Evolutionary conservation across 2,329 filamentous ascomycete genomes (phyloP).

Genomic region (Verticillium nubilum): DNA sequence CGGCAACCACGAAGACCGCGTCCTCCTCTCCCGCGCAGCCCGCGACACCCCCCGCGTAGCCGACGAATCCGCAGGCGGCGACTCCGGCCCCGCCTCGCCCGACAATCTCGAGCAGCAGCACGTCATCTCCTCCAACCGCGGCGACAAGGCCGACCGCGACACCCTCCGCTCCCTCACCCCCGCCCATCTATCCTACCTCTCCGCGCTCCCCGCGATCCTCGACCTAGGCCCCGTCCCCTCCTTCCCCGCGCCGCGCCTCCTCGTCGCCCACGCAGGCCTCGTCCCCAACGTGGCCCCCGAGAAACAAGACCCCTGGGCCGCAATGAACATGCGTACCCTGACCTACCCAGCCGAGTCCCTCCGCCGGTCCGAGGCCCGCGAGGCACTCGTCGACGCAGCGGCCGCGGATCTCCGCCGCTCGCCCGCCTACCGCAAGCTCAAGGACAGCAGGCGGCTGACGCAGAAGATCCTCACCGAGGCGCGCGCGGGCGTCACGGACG

Average conservation of each 20-base stretch:
- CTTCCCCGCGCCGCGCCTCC: slow-evolving; percentile 48
- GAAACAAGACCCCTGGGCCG: slow-evolving; percentile 68
- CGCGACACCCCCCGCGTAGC: slow-evolving; percentile 6
- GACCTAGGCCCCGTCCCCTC: slow-evolving; percentile 57
- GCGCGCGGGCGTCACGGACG: slow-evolving; percentile 5
- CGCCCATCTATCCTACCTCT: slow-evolving; percentile 64
- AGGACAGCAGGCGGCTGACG: background rate
- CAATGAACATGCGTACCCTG: slow-evolving; percentile 90
- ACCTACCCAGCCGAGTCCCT: slow-evolving; percentile 42
- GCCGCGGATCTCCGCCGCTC: slow-evolving; percentile 4
- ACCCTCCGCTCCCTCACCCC: slow-evolving; percentile 46
- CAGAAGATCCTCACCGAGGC: background rate
- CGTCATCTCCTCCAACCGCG: slow-evolving; percentile 19
- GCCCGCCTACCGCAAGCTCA: background rate
- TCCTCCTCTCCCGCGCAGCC: slow-evolving; percentile 58
- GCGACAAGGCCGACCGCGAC: slow-evolving; percentile 40
- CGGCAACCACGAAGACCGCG: slow-evolving; percentile 86
- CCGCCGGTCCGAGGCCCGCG: slow-evolving; percentile 27
- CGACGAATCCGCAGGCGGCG: slow-evolving; percentile 18
- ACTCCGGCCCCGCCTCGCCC: slow-evolving; percentile 16
- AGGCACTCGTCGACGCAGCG: slow-evolving; percentile 11
- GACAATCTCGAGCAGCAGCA: slow-evolving; percentile 11
- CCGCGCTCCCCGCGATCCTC: slow-evolving; percentile 71
- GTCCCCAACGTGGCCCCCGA: slow-evolving; percentile 68
- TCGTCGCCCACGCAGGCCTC: slow-evolving; percentile 81